Evolutionary conservation across 192 early-diverging fungal genomes (phyloP).

Genomic region (Neocallimastix lanati): DNA sequence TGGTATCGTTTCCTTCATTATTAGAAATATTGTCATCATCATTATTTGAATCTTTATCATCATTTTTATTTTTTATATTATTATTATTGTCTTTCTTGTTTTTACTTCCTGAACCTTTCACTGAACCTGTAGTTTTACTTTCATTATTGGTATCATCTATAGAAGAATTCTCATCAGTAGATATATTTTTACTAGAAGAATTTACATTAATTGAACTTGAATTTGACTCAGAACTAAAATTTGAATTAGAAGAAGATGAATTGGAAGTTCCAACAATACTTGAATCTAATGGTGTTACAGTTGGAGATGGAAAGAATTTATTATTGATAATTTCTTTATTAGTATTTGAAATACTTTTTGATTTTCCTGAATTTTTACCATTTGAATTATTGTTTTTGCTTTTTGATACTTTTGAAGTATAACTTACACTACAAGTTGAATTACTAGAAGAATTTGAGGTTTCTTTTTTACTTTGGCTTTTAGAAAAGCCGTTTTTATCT

Average conservation of each 20-base stretch:
- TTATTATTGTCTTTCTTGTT: no score
- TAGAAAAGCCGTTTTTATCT: neutral
- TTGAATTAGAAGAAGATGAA: neutral
- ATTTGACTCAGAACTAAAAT: neutral
- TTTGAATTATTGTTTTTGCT: neutral
- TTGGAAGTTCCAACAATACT: neutral
- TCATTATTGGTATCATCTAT: neutral
- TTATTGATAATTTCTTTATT: neutral
- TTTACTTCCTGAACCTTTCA: no score
- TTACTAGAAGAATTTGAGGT: neutral
- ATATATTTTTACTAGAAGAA: neutral
- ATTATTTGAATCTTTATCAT: neutral
- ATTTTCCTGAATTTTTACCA: neutral
- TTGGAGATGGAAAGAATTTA: neutral
- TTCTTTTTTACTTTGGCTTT: neutral
- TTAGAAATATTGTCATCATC: neutral
- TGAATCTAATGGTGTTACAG: neutral
- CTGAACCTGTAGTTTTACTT: neutral
- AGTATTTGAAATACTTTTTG: neutral
- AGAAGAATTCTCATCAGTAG: neutral
- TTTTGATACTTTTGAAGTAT: neutral
- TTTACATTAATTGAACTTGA: neutral
- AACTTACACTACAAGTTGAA: neutral
- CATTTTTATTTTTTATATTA: no score
- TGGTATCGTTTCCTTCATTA: neutral